Base-by-base conservation (phyloP, 108 stramenopile species). In the Seminavis robusta region DNA sequence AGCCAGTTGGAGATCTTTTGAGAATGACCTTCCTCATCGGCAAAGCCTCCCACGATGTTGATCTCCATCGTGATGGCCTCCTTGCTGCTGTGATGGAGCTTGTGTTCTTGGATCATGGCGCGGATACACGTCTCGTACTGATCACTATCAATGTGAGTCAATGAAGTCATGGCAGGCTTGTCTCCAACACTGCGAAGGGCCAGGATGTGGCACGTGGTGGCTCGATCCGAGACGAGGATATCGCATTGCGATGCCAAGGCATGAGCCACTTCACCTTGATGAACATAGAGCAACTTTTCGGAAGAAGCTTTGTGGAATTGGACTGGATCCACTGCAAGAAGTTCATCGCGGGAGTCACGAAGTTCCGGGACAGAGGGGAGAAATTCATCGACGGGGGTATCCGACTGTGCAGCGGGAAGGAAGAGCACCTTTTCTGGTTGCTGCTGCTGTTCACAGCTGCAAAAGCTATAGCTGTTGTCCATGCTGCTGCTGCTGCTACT, bases 131-230 rank as follows among this genome's bases (percentile, higher is more conserved):
- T 33, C 24, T 80, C 74, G 67, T 89, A 87, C 0, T 53, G 52
- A 4, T 73, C 49, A 23, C 66, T 56, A 73, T 93, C 91, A 40
- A 93, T 55, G 61, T 93, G 91, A 19, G 77, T 58, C 57, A 88
- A 47, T 6, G n/a, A 10, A 6, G 6, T 6, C 2, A 36, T 25
- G 42, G 27, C 24, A 19, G 25, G 25, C 16, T 0, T 43, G 24
- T 27, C 40, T 37, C 17, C 15, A 10, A 44, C 30, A 67, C 83
- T 85, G 30, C 84, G 81, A 9, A 89, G 43, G n/a, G 84, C 84
- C 9, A 93, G 32, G 29, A 93, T 81, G 55, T 93, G 91, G 63
- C 91, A 93, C 0, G 91, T 93, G 2, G 91, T 93, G 32, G 88
- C 91, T 50, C 70, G 65, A 60, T 89, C 86, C 34, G 70, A 77